Conservation (phyloP, 2,329 filamentous ascomycete species). For the Davidsoniella virescens region DNA sequence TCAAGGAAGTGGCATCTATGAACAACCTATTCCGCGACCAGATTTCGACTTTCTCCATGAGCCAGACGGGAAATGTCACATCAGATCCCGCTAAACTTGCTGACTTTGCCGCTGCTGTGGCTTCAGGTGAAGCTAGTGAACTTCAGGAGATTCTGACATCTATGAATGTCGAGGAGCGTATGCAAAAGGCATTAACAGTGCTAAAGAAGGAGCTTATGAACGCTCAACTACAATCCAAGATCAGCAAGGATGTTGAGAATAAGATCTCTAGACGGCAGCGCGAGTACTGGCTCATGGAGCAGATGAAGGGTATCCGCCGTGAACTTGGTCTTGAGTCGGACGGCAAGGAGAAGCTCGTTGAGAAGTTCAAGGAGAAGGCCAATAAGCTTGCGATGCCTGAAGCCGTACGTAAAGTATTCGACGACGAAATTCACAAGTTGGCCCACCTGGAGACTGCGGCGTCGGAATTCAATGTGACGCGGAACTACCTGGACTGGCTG, state of each 20-base stretch:
- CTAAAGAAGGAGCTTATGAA: conserved; percentile 99
- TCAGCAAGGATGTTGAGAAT: conserved; percentile 90
- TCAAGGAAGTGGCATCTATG: conserved; percentile 88
- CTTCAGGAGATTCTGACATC: conserved; percentile 81
- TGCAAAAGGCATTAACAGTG: conserved; percentile 81
- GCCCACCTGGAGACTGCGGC: conserved; percentile 88
- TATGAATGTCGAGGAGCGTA: conserved; percentile 78
- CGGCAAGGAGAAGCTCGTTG: conserved; percentile 93
- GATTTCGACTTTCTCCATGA: conserved; percentile 93
- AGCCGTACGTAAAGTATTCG: conserved; percentile 90
- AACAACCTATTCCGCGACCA: conserved; percentile 95
- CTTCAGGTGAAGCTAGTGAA: conserved; percentile 81
- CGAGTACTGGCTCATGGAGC: conserved; percentile 98
- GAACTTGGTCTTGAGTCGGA: conserved; percentile 95
- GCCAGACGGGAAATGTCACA: conserved; percentile 85
- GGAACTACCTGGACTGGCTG: conserved; percentile 97
- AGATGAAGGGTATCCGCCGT: conserved; percentile 95
- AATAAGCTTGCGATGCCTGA: conserved; percentile 92
- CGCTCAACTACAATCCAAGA: conserved; percentile 89
- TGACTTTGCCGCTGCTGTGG: conserved; percentile 92
- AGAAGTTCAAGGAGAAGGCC: conserved; percentile 94
- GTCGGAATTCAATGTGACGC: conserved; percentile 95
- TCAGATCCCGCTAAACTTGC: conserved; percentile 90
- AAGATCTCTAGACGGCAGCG: conserved; percentile 96
- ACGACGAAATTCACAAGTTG: conserved; percentile 95